A percentile compares a stretch with the other conserved stretches of the same genome.
These are phyloP conservation scores for Hypoxylon sp. DNA, from an alignment of 2,329 filamentous ascomycete species.

Conservation along the genomic window DNA sequence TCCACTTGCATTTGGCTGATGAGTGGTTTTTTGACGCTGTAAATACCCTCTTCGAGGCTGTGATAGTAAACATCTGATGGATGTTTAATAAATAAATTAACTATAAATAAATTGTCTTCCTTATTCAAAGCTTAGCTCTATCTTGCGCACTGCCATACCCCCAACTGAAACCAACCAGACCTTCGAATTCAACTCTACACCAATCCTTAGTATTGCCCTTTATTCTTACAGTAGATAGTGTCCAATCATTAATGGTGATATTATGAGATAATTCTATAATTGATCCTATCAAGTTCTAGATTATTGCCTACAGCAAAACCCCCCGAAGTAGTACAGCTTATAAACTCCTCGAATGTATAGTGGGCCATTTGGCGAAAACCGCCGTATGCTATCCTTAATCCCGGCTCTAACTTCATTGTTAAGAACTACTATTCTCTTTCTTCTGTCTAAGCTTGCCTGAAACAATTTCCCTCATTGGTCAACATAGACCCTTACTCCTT, in stretches of 20 bases:
- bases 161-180: background rate
- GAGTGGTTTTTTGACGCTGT: background rate
- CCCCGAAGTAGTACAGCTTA: background rate
- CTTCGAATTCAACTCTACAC: background rate
- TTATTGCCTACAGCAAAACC: background rate
- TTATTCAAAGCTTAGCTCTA: background rate
- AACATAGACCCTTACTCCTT: background rate
- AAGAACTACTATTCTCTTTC: background rate
- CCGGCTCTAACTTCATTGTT: background rate
- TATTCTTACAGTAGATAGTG: background rate
- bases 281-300: background rate
- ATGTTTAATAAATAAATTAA: slow-evolving; percentile 27
- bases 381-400: background rate
- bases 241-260: background rate
- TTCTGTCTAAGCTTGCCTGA: slow-evolving; percentile 6
- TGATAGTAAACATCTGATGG: slow-evolving; percentile 1
- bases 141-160: background rate
- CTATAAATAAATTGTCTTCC: background rate
- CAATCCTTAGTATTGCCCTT: background rate
- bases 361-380: no score
- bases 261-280: background rate
- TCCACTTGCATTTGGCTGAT: slow-evolving; percentile 1
- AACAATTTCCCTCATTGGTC: background rate
- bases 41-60: slow-evolving; percentile 6
- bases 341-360: background rate